phyloP scores from a whole-genome alignment of 2,329 filamentous ascomycete species.

The Basipetospora chlamydospora region DNA sequence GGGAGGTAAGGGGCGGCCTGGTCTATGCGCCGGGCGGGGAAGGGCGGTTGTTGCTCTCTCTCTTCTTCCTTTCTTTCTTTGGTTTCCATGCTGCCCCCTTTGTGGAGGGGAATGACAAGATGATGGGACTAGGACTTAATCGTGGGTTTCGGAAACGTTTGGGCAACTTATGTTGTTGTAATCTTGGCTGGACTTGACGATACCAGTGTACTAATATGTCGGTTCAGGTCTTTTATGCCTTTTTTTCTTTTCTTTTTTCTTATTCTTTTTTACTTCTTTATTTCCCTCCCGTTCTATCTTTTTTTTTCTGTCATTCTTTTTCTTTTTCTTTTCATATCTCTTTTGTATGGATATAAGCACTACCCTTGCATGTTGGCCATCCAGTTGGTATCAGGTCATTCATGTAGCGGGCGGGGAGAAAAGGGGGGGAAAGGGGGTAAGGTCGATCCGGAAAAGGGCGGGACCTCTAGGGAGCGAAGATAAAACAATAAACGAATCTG shows the following conservation, averaged over 20 bases:
- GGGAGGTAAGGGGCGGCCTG: slow-evolving; percentile 5
- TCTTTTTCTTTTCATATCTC: not conserved
- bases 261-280: not conserved
- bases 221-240: not conserved
- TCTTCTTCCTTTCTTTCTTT: not conserved
- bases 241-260: not conserved
- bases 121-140: too few relatives aligned
- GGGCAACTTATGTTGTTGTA: too few relatives aligned
- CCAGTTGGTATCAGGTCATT: not conserved
- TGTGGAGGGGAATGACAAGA: too few relatives aligned
- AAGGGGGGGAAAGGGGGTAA: not conserved
- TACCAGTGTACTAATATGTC: not conserved
- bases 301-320: not conserved
- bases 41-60: too few relatives aligned
- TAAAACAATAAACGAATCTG: not conserved
- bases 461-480: too few relatives aligned
- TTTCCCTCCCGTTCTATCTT: not conserved
- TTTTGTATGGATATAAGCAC: too few relatives aligned
- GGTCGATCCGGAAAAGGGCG: too few relatives aligned
- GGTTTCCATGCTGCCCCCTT: not conserved
- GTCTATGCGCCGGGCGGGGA: too few relatives aligned
- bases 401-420: too few relatives aligned
- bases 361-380: not conserved
- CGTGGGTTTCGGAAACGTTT: too few relatives aligned
- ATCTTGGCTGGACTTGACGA: too few relatives aligned